Base-by-base conservation (phyloP, 2,329 filamentous ascomycete genomes). In the Curvularia spicifera region DNA sequence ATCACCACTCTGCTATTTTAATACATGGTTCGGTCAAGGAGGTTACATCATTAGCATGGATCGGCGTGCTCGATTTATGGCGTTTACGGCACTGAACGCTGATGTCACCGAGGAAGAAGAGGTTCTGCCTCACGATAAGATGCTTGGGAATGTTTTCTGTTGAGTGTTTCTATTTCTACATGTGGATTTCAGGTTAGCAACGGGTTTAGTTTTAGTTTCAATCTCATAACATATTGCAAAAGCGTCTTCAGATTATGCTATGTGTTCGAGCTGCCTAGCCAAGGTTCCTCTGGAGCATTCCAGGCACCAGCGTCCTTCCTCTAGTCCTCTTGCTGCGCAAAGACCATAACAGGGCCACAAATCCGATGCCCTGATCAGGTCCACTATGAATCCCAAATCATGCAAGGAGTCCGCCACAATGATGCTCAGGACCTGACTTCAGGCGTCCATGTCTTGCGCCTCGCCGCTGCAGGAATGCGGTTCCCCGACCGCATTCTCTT, bases 1-100 rank as follows among this genome's bases (percentile, higher is more conserved):
- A 57, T 64, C 48, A 53, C 55, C 55, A 61, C 59, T 57, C 59
- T 49, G 43, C 31, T 46, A n/a, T 54, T 50, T 56, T 59, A 56
- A 59, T 53, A 45, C 26, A 59, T 43, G 37, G 29, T 53, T 52
- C 57, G 22, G 42, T 44, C 40, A 54, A 18, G 12, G 42, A 47
- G 24, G 44, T 40, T 48, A 49, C 51, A 50, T 35, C 20, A 50
- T 46, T 42, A 59, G 54, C 54, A 59, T 56, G 45, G 49, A 40
- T 39, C 53, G 51, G 51, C 50, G 61, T 48, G 59, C 58, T 64
- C 24, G 45, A 57, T 24, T 56, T 42, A 39, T 49, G 56, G 57
- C 50, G 63, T 55, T 62, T 51, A 35, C 26, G 56, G 51, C 35
- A 45, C 8, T 47, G 39, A 28, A 57, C 40, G 48, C 35, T 44